phyloP scores from a whole-genome alignment of 345 rosid species.

The Iberis pinnata region DNA sequence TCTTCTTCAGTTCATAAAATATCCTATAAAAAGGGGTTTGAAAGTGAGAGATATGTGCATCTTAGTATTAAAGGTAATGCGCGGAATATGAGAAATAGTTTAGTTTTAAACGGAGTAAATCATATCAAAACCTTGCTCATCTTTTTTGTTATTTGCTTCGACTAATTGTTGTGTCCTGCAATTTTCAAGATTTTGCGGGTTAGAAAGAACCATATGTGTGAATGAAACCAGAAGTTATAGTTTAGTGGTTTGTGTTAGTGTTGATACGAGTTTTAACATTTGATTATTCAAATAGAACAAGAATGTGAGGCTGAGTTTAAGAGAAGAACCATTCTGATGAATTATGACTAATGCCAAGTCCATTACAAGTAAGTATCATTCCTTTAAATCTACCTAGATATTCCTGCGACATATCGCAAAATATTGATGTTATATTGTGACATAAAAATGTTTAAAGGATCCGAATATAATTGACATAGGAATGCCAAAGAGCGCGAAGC shows the following conservation, averaged over 20 bases:
- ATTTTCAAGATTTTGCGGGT: conserved; percentile 1
- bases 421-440: too few species aligned
- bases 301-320: too few species aligned
- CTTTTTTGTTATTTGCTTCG: conserved; percentile 10
- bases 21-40: conserved; percentile 12
- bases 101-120: background rate
- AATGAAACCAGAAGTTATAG: background rate
- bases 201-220: background rate
- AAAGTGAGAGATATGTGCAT: background rate
- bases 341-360: conserved; percentile 63
- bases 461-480: too few species aligned
- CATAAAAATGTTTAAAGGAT: too few species aligned
- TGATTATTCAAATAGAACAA: background rate
- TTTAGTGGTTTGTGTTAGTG: too few species aligned
- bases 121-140: conserved; percentile 12
- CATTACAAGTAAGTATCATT: conserved; percentile 85
- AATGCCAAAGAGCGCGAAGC: background rate
- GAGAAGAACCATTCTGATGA: conserved; percentile 62
- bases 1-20: conserved; percentile 9
- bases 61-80: background rate
- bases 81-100: background rate
- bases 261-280: background rate
- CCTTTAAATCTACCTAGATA: conserved; percentile 85
- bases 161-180: conserved; percentile 18
- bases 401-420: conserved; percentile 38